Evolutionary conservation across 1,284 basidiomycete genomes (phyloP), one percentile per base, ranked within the genome.

Genomic region (Cerioporus squamosus): DNA sequence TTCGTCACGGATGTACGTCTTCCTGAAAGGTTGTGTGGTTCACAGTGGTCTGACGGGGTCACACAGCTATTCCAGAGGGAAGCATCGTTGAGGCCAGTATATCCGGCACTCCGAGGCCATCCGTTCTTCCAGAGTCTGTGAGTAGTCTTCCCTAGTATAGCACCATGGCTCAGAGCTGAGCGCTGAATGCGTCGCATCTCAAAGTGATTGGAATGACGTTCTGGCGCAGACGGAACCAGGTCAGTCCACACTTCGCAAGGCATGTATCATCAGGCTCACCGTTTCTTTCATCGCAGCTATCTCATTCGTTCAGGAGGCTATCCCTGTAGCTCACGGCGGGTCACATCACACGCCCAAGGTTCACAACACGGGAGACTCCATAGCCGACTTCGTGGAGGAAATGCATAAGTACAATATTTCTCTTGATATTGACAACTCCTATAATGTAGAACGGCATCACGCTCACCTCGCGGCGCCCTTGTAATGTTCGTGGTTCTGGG

Each of bases 351-450:
- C 45, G 7, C 50, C 53, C 5, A 47, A 26, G 2, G 51, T 51
- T 8, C 58, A 63, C 49, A 42, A 47, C n/a, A 40, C 51, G 36
- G 36, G 36, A 1, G 38, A 44, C 5, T 23, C 55, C 3, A 40
- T 29, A 5, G 58, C 49, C 1, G 53, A 57, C 43, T 48, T 63
- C 22, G 45, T 63, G 20, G 24, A 36, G 22, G 46, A 40, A 31
- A 38, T 63, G 31, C 45, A 53, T 3, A 47, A 52, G 5, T 50
- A 57, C 20, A 46, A 48, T 14, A 20, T 60, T 2, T 47, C 53
- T 15, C 57, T 64, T 5, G 36, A 33, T 0, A 33, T 59, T 14
- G 56, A 64, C 45, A 54, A 61, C 24, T 59, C 59, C 12, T 64
- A 47, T 57, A 49, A 60, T 38, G 56, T 61, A 4, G 42, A 52